phyloP scores from a whole-genome alignment of 768 basidiomycete genomes.

The Leccinum variicolor region DNA sequence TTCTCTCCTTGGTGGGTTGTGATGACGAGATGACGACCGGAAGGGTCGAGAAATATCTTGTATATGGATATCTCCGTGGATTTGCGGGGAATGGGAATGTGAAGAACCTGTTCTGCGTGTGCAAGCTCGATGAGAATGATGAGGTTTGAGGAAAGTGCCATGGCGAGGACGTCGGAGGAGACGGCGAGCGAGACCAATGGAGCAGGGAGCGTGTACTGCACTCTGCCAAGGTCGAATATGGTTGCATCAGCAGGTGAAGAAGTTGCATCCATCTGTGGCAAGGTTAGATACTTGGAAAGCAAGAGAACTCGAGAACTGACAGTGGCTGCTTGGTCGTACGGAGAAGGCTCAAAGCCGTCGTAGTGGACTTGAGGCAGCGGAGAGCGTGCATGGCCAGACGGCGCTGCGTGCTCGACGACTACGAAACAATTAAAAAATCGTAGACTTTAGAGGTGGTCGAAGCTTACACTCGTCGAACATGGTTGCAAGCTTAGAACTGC shows the following conservation, averaged over 20 bases:
- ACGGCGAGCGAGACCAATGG: conserved; percentile 80
- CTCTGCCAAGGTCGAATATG: conserved; percentile 80
- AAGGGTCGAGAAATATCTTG: conserved; percentile 89
- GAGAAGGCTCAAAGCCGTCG: conserved; percentile 85
- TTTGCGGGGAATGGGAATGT: conserved; percentile 74
- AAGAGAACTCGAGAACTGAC: conserved; percentile 4
- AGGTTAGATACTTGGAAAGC: conserved; percentile 7
- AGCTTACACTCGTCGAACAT: conserved; percentile 75
- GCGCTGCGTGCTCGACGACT: conserved; percentile 87
- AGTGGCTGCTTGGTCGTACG: conserved; percentile 40
- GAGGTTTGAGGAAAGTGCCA: conserved; percentile 73
- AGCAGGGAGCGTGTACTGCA: conserved; percentile 87
- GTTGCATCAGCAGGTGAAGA: conserved; percentile 42
- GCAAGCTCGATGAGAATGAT: conserved; percentile 89
- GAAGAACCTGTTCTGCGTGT: conserved; percentile 80
- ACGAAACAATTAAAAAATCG: not conserved
- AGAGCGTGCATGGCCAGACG: conserved; percentile 37
- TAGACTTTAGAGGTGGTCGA: not conserved
- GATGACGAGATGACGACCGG: conserved; percentile 85
- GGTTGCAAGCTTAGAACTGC: conserved; percentile 12
- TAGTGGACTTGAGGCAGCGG: conserved; percentile 65
- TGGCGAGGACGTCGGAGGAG: conserved; percentile 82
- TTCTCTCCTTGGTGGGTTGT: conserved; percentile 89
- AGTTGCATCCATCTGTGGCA: conserved; percentile 28
- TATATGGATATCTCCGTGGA: conserved; percentile 71